Evolutionary conservation across 495 filamentous ascomycete species (phyloP), one percentile per base, ranked within the genome.

Genomic region (Cairneyella variabilis): DNA sequence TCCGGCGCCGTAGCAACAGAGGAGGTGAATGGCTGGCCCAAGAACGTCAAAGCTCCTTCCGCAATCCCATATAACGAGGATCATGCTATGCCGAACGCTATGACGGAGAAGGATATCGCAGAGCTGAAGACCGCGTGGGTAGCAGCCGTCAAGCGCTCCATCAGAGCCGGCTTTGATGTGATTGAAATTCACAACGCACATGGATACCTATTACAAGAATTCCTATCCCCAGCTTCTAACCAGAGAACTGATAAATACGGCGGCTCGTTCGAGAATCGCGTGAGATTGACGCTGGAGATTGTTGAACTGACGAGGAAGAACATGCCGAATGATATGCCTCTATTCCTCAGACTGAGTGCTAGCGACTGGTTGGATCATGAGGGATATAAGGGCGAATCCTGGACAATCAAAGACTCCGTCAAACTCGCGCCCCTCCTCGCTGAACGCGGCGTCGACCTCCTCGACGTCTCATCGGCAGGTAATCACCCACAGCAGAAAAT

Each of bases 161-260:
- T 88, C 17, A 65, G 69, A 16, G 79, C 76, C 3, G 82, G 82
- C 0, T 74, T 79, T 18, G 79, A 84, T 53, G 75, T 78, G 26
- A 72, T 71, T 37, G 74, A 77, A 43, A 66, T 77, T 46, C 73
- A 75, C 49, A 61, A 62, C 40, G 74, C 71, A 1, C 71, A 77
- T 58, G 79, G 81, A 0, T 83, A 82, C 55, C 68, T 84, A 0
- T 64, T 83, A 0, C 70, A 74, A 61, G 65, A 67, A 16, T 84
- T 83, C 64, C 43, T 83, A 17, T 77, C 74, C 6, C 82, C 80
- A 2, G 69, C 69, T 2, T 69, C 71, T 42, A 87, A 87, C 69
- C 68, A 71, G 44, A 72, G 84, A 14, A 82, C 76, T 5, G 84
- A 88, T 61, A 51, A 70, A n/a, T 88, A 87, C 59, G 84, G 84